Percentiles rank a stretch among this genome's conserved stretches.
phyloP scores from a whole-genome alignment of 2,329 filamentous ascomycete species.

The Nemania abortiva region DNA sequence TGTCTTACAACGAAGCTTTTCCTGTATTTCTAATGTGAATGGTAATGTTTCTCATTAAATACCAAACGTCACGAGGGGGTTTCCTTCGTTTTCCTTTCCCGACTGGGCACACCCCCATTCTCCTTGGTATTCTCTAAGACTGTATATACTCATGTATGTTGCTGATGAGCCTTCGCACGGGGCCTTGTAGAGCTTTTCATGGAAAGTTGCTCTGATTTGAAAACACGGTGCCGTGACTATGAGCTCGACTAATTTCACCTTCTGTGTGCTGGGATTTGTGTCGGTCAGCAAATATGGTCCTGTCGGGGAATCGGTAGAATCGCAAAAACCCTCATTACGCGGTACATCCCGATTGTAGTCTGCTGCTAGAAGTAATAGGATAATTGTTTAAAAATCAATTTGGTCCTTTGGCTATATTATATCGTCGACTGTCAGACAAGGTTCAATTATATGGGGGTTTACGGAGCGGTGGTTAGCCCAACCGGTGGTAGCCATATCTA shows the following conservation, averaged over 20 bases:
- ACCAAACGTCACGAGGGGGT: neutral
- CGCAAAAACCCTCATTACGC: neutral
- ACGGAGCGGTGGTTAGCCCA: slow-evolving; percentile 1
- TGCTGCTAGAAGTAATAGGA: too few species aligned
- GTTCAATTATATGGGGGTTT: slow-evolving; percentile 27
- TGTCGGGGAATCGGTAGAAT: neutral
- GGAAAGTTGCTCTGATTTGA: neutral
- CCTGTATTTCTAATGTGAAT: slow-evolving; percentile 28
- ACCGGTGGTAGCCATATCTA: neutral
- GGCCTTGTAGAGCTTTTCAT: neutral
- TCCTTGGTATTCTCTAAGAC: neutral
- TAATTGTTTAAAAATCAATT: neutral
- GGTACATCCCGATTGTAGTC: neutral
- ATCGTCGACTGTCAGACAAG: neutral
- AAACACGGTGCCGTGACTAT: neutral
- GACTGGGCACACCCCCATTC: neutral
- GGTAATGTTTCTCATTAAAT: slow-evolving; percentile 18
- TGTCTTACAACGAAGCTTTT: slow-evolving; percentile 29
- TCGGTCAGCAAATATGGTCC: neutral
- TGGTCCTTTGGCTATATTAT: slow-evolving; percentile 1
- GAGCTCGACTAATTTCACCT: neutral
- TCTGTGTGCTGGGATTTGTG: neutral
- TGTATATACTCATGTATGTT: slow-evolving; percentile 2
- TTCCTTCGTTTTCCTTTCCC: neutral
- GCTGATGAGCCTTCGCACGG: too few species aligned